Evolutionary conservation across 345 rosid species (phyloP), one percentile per base, ranked within the genome.

Genomic region (Syzygium aqueum): DNA sequence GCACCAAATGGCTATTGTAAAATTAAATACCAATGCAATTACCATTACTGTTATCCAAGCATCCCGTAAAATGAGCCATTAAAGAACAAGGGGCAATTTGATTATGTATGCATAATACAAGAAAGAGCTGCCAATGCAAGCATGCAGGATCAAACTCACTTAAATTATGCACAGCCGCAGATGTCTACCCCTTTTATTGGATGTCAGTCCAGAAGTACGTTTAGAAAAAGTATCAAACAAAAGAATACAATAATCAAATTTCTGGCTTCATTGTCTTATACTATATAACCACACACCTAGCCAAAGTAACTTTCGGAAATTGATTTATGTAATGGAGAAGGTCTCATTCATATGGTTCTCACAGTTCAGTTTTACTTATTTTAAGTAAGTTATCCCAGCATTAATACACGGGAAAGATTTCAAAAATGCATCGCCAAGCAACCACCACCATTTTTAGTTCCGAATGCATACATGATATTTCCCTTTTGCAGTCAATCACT

Each of bases 401-500:
- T 73, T 33, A 67, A 19, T 33, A 73, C 12, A 9, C 2, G 0
- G 46, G 46, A 73, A 33, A 73, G 25, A 73, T 73, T 37, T 73
- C 6, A 21, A 73, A 67, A 73, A 19, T 33, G 49, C 10, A 73
- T 73, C 6, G 43, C 46, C 7, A 6, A 73, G 46, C 80, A 73
- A 73, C 49, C 49, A 73, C 80, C 46, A 0, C 25, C 80, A 73
- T 33, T 37, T 33, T 73, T 73, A 0, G 49, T 21, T 73, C 25
- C 2, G 4, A 73, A 33, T 77, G 37, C 88, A 85, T 94, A 95
- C 99, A 95, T 91, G 96, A 86, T 88, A 95, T 88, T 89, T 93
- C 94, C 11, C 85, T 52, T 46, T 97, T 93, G 92, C 96, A 93
- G 90, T 97, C 99, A 84, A 53, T 90, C 21, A 97, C 85, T 0